A percentile compares a stretch with the other conserved stretches of the same genome.
Evolutionary conservation across 345 rosid species (phyloP).

Genomic region (Odontarrhena argentea): DNA sequence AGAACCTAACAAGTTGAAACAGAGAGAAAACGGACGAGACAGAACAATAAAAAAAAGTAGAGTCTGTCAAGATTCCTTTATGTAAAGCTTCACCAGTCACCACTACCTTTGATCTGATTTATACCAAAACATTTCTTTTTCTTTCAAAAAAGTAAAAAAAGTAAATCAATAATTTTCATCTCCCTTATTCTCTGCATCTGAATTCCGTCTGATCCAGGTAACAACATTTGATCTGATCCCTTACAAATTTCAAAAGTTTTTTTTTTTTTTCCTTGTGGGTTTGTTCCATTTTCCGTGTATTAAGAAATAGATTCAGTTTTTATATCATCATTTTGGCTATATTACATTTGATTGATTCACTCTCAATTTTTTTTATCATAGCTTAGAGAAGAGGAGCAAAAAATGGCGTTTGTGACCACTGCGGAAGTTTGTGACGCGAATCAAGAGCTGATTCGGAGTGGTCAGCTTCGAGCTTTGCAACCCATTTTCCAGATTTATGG

Average conservation of each 20-base stretch:
- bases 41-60: constrained; percentile 5
- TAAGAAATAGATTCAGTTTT: background rate
- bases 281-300: constrained; percentile 6
- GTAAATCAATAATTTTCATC: background rate
- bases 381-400: constrained; percentile 5
- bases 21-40: background rate
- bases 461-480: constrained; percentile 77
- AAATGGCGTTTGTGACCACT: constrained; percentile 80
- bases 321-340: background rate
- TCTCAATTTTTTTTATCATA: background rate
- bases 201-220: constrained; percentile 36
- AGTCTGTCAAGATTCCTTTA: constrained; percentile 25
- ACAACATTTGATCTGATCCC: constrained; percentile 14
- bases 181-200: constrained; percentile 15
- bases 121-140: background rate
- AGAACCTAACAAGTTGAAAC: background rate
- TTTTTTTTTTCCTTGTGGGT: background rate
- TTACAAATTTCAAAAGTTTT: background rate
- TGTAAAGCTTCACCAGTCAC: constrained; percentile 31
- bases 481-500: constrained; percentile 77
- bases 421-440: constrained; percentile 90
- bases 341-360: constrained; percentile 19
- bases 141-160: background rate
- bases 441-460: constrained; percentile 66
- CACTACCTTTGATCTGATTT: constrained; percentile 25